phyloP scores from a whole-genome alignment of 2,329 filamentous ascomycete genomes.

The Chrysoporthe austroafricana region DNA sequence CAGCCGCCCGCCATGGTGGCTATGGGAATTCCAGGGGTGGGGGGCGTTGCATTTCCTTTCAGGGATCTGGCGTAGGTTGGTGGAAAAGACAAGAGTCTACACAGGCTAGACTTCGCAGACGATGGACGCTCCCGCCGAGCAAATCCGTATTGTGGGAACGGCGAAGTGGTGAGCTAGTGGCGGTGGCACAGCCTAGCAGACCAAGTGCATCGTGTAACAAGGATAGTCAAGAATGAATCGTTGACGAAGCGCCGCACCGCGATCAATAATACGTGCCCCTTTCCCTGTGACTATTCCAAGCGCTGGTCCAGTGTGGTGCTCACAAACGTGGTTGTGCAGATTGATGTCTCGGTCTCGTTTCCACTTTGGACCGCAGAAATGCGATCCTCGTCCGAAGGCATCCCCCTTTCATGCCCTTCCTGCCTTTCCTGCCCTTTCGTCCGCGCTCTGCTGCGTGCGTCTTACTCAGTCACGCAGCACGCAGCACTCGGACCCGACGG shows the following conservation, averaged over 20 bases:
- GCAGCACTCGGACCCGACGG: no score
- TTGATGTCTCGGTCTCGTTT: no score
- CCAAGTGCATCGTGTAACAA: neutral
- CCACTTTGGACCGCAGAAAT: no score
- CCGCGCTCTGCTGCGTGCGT: no score
- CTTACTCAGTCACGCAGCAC: no score
- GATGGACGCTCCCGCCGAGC: slow-evolving; percentile 7
- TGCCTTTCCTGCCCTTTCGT: no score
- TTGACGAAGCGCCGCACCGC: neutral
- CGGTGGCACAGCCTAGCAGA: neutral
- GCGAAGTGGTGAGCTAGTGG: neutral
- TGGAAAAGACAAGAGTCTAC: neutral
- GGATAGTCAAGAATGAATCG: neutral
- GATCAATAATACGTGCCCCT: neutral
- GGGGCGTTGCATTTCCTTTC: neutral
- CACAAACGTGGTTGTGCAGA: no score
- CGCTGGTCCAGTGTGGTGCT: no score
- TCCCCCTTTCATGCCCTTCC: no score
- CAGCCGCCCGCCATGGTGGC: neutral
- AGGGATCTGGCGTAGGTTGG: neutral
- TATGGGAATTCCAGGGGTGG: neutral
- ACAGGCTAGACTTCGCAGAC: neutral
- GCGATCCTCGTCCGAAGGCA: no score
- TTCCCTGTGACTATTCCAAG: neutral
- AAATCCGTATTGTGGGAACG: neutral